phyloP scores from a whole-genome alignment of 768 basidiomycete species.

The Termitomyces eurrhizus region DNA sequence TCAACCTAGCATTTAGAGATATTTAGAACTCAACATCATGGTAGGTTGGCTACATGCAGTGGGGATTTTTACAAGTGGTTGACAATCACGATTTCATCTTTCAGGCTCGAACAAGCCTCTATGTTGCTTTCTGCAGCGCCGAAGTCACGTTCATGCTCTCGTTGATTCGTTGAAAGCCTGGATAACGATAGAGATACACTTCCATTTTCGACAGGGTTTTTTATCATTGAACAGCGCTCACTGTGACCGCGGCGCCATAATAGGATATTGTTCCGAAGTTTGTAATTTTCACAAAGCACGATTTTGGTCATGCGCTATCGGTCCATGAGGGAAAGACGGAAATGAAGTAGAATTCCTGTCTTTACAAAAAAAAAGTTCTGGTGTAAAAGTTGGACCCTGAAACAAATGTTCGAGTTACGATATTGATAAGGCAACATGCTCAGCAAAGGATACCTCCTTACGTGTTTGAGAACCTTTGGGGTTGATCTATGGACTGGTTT shows the following conservation, averaged over 20 bases:
- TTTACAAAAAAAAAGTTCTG: neutral
- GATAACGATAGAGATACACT: conserved; percentile 64
- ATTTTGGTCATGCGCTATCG: conserved; percentile 65
- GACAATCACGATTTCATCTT: neutral
- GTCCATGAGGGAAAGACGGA: neutral
- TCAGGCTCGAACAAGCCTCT: conserved; percentile 72
- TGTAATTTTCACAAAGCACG: conserved; percentile 53
- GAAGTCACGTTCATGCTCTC: conserved; percentile 56
- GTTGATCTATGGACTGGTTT: too few species aligned
- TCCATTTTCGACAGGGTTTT: conserved; percentile 70
- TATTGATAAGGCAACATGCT: neutral
- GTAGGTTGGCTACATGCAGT: conserved; percentile 66
- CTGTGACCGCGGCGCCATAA: neutral
- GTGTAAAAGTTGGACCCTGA: neutral
- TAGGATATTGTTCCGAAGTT: conserved; percentile 67
- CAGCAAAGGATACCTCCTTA: conserved; percentile 12
- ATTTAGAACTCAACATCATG: neutral
- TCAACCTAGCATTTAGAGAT: neutral
- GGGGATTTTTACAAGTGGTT: conserved; percentile 20
- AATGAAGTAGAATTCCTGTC: neutral
- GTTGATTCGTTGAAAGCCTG: conserved; percentile 79
- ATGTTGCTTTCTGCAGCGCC: conserved; percentile 65
- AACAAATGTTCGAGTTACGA: neutral
- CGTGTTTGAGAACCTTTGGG: conserved; percentile 1
- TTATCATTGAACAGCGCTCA: neutral